Evolutionary conservation across 371 early-diverging fungal species (phyloP), one percentile per base, ranked within the genome.

Genomic region (Parasitella parasitica): DNA sequence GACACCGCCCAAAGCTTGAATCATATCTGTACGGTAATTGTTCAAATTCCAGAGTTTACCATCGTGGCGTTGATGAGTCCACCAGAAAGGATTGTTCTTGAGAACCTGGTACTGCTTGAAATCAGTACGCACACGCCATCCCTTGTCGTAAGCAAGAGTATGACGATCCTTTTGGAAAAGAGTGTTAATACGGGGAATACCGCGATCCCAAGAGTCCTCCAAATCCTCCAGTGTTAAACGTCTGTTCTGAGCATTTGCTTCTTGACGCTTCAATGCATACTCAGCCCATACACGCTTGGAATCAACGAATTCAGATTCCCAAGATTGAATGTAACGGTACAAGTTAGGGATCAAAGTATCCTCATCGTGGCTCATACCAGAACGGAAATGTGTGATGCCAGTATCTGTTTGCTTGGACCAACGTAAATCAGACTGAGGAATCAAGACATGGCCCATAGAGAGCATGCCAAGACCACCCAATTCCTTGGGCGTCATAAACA

Each of bases 381-480:
- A 90, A 43, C 98, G 91, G 91, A 98, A 99, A 67, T 99, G 99
- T 38, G 98, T 95, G 67, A 97, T 96, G 37, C 97, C 97, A 0
- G 93, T 89, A 56, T 97, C 97, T 2, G 98, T 97, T 78, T 97
- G 97, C 72, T 95, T 92, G 28, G 93, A 91, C 96, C 96, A 97
- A 34, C 97, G 91, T 64, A 97, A 74, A 75, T 99, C 98, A 37
- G 94, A 93, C 76, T 97, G 96, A 35, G 97, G 98, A 64, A 98
- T 97, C 56, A 98, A 80, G 15, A 98, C 94, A 60, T 98, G 98
- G 59, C 97, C 97, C 97, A 97, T 97, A 22, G 95, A 96, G 41
- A 99, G 82, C 99, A 99, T 98, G 61, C 98, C 98, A 20, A 99
- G 85, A 60, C 99, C 99, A 69, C 99, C 99, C 61, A 97, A 78